A percentile compares a stretch with the other conserved stretches of the same genome.
phyloP scores from a whole-genome alignment of 2,329 filamentous ascomycete genomes.

The Nectriaceae sp. region DNA sequence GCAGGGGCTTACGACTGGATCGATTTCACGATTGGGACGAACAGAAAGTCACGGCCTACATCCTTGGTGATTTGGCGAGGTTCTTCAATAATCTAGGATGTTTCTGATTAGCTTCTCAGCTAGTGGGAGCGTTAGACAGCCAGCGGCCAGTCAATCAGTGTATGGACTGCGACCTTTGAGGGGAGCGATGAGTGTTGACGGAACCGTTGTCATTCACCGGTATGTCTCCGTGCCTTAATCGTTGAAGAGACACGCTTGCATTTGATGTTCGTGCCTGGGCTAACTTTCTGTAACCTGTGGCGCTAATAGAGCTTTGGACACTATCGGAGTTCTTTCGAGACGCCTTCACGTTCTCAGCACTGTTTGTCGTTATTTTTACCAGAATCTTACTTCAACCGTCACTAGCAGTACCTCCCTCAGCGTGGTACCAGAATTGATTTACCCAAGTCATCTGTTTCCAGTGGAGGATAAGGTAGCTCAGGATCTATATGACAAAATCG shows the following conservation, averaged over 20 bases:
- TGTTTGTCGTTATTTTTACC: background rate
- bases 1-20: conserved; percentile 36
- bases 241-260: background rate
- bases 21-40: conserved; percentile 28
- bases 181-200: background rate
- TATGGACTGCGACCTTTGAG: background rate
- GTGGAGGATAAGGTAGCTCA: background rate
- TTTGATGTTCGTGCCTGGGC: background rate
- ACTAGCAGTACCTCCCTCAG: too few relatives aligned
- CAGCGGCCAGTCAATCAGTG: background rate
- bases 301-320: background rate
- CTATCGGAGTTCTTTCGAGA: background rate
- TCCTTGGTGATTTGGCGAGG: too few relatives aligned
- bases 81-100: too few relatives aligned
- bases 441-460: background rate
- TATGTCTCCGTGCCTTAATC: too few relatives aligned
- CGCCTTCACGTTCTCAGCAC: background rate
- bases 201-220: background rate
- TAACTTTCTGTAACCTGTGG: background rate
- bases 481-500: background rate
- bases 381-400: background rate
- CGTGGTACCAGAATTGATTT: background rate
- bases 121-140: background rate
- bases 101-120: too few relatives aligned
- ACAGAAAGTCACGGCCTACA: conserved; percentile 2